phyloP scores from a whole-genome alignment of 805 yeast genomes.

The Blastobotrys parvus region DNA sequence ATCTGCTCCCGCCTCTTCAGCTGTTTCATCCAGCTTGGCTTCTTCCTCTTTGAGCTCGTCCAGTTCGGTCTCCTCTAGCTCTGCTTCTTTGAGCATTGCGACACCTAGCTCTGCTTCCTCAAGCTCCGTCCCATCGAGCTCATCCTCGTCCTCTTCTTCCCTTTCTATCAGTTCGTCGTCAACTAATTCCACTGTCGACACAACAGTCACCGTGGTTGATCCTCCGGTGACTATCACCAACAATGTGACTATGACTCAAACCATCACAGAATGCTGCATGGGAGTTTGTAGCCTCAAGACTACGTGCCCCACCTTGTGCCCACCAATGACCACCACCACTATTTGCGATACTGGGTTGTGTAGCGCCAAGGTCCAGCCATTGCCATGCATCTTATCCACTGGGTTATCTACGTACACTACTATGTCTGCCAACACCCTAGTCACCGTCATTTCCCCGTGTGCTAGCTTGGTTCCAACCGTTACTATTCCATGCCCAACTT shows the following conservation, averaged over 20 bases:
- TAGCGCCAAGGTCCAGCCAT: constrained; percentile 5
- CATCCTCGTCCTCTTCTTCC: not conserved
- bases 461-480: constrained; percentile 8
- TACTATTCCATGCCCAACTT: not conserved
- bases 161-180: not conserved
- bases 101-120: not conserved
- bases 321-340: constrained; percentile 11
- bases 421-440: constrained; percentile 6
- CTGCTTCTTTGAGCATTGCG: not conserved
- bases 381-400: constrained; percentile 7
- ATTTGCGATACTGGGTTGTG: constrained; percentile 10
- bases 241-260: constrained; percentile 4
- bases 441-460: constrained; percentile 16
- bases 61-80: not conserved
- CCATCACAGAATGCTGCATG: constrained; percentile 13
- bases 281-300: constrained; percentile 11
- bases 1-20: not conserved
- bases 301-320: constrained; percentile 7
- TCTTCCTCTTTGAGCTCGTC: too few relatives aligned
- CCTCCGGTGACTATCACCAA: too few relatives aligned
- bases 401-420: constrained; percentile 11
- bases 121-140: not conserved
- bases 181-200: not conserved
- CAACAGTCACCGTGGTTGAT: constrained; percentile 1
- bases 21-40: too few relatives aligned